These are phyloP conservation scores for Aspergillus nomiae DNA, from an alignment of 2,329 filamentous ascomycete species.

Conservation along the genomic window DNA sequence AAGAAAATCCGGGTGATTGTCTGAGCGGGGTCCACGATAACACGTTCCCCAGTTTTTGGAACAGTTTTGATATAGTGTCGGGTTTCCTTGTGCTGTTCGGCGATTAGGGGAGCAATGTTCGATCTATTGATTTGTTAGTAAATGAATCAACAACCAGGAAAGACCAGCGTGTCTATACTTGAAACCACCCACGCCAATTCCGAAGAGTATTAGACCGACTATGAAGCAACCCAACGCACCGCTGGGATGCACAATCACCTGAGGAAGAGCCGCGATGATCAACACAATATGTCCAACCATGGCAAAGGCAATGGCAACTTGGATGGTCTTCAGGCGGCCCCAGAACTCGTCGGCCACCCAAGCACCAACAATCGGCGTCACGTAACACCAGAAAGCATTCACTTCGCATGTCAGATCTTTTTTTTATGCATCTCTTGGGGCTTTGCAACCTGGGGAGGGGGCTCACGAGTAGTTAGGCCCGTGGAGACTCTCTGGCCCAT, in stretches of 20 bases:
- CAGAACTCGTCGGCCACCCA: constrained; percentile 69
- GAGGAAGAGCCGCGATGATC: constrained; percentile 66
- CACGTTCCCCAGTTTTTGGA: constrained; percentile 61
- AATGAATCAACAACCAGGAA: background rate
- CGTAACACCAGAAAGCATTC: constrained; percentile 65
- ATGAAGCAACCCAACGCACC: constrained; percentile 65
- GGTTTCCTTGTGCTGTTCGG: constrained; percentile 66
- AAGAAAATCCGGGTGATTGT: constrained; percentile 70
- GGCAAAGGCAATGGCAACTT: constrained; percentile 65
- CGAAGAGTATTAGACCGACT: constrained; percentile 66
- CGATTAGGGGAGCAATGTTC: constrained; percentile 72
- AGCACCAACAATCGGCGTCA: constrained; percentile 63
- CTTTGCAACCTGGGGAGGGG: constrained; percentile 13
- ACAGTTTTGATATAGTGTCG: constrained; percentile 58
- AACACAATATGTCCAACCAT: constrained; percentile 70
- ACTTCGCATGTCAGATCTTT: constrained; percentile 28
- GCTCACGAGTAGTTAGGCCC: constrained; percentile 51
- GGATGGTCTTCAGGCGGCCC: constrained; percentile 71
- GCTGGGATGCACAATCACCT: constrained; percentile 60
- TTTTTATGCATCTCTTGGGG: background rate
- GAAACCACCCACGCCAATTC: constrained; percentile 75
- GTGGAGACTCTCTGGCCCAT: constrained; percentile 61
- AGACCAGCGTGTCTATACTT: constrained; percentile 47
- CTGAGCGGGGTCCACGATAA: constrained; percentile 69
- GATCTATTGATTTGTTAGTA: constrained; percentile 37